Percentiles rank a stretch among this genome's conserved stretches.
These are phyloP conservation scores for Penicillium janthinellum DNA, from an alignment of 2,329 filamentous ascomycete genomes.

Conservation along the genomic window DNA sequence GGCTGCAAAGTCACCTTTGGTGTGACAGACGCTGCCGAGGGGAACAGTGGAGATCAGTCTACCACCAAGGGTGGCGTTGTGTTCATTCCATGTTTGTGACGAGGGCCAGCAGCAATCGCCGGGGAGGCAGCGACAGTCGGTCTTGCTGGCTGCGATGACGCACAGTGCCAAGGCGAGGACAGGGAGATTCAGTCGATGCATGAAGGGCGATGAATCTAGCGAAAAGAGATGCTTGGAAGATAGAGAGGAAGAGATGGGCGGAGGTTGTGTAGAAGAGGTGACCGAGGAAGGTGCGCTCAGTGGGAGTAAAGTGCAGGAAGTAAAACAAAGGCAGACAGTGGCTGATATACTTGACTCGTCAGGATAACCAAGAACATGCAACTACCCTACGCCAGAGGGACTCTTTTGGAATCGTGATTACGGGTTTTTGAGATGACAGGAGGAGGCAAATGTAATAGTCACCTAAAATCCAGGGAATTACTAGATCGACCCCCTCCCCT, in stretches of 20 bases:
- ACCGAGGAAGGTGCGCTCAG: background rate
- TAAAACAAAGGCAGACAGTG: background rate
- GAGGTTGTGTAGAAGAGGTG: background rate
- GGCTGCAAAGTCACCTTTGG: slow-evolving; percentile 22
- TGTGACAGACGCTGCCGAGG: slow-evolving; percentile 54
- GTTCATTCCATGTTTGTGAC: slow-evolving; percentile 44
- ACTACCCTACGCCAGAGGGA: background rate
- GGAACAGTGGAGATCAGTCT: slow-evolving; percentile 54
- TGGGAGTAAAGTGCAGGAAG: background rate
- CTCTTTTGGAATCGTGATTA: background rate
- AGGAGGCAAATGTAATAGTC: too few species aligned
- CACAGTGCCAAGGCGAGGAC: background rate
- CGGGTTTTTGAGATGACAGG: background rate
- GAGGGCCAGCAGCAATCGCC: slow-evolving; percentile 56
- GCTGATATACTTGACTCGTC: background rate
- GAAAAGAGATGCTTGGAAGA: background rate
- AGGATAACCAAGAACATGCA: background rate
- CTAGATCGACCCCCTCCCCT: too few species aligned
- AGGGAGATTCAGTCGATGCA: background rate
- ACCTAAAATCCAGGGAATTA: too few species aligned
- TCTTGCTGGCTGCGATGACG: background rate
- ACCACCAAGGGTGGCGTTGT: slow-evolving; percentile 54
- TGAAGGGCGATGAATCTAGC: background rate
- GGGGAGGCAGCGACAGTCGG: slow-evolving; percentile 43
- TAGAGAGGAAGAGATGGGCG: too few species aligned